These are phyloP conservation scores for Tetracladium setigerum DNA, from an alignment of 495 filamentous ascomycete genomes.

Conservation along the genomic window DNA sequence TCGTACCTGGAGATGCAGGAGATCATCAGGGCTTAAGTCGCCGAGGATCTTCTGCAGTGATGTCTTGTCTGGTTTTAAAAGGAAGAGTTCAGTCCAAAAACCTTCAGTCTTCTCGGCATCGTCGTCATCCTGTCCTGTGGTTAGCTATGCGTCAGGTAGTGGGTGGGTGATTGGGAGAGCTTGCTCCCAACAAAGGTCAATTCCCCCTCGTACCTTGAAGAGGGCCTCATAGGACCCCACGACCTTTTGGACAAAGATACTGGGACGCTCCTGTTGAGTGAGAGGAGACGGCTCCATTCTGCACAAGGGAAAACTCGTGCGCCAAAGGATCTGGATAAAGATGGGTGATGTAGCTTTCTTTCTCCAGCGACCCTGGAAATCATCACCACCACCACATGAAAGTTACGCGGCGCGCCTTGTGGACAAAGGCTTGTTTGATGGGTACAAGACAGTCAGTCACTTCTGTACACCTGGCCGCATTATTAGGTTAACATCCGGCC, in stretches of 20 bases:
- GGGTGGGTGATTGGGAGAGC: slow-evolving; percentile 3
- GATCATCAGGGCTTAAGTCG: slow-evolving; percentile 59
- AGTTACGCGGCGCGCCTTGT: too few relatives aligned
- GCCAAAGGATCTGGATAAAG: background rate
- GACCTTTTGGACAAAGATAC: slow-evolving; percentile 88
- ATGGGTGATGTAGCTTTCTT: background rate
- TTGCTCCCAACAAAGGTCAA: slow-evolving; percentile 1
- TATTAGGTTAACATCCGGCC: too few relatives aligned
- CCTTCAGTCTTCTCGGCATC: slow-evolving; percentile 68
- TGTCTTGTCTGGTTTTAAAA: slow-evolving; percentile 67
- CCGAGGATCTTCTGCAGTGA: slow-evolving; percentile 61
- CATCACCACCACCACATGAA: too few relatives aligned
- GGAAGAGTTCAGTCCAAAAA: slow-evolving; percentile 95
- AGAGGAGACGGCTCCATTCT: slow-evolving; percentile 86
- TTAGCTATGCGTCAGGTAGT: slow-evolving; percentile 8
- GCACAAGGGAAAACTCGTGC: slow-evolving; percentile 13
- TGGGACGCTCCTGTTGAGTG: slow-evolving; percentile 86
- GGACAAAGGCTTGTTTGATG: too few relatives aligned
- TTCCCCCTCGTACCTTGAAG: slow-evolving; percentile 57
- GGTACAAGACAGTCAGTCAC: too few relatives aligned
- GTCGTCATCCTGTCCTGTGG: slow-evolving; percentile 37
- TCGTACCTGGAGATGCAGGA: slow-evolving; percentile 62
- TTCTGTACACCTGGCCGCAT: too few relatives aligned
- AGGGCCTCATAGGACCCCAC: slow-evolving; percentile 81
- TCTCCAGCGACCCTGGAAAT: too few relatives aligned